Evolutionary conservation across 345 rosid species (phyloP), one percentile per base, ranked within the genome.

Genomic region (Ceriops decandra): DNA sequence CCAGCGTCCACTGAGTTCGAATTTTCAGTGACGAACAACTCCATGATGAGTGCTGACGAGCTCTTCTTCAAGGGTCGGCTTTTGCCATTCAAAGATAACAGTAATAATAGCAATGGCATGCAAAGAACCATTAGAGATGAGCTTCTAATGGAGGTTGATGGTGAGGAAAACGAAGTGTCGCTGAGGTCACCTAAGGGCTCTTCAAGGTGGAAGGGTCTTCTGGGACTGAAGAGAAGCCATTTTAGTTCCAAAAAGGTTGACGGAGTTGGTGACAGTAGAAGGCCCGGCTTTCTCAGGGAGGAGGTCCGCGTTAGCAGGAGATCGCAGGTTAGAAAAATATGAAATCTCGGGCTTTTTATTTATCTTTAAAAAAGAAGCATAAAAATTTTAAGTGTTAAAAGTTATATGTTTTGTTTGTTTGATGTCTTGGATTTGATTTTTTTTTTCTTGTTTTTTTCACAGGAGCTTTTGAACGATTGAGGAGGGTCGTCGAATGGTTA

Each of bases 41-140:
- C 91, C 60, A 93, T 89, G 97, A 89, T 93, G 96, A 89, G 90
- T 56, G 97, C 98, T 19, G 98, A 93, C 66, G 98, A 93, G 83
- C 96, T 93, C 53, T 91, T 93, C 80, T 88, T 62, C 68, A 93
- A 93, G 71, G 98, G 98, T 52, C 88, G 85, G 85, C 82, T 93
- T 27, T 70, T 93, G 76, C 98, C 98, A 5, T 90, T 81, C 68
- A 93, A 86, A 75, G 86, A 88, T 22, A 75, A 69, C 28, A 52
- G 66, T 20, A 62, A 67, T 38, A 31, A 35, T 63, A 72, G 66
- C 64, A 87, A 70, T 69, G 86, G 81, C 75, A 82, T 77, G 74
- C 96, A 87, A 68, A 83, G 89, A 78, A 93, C 97, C 42, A 67
- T 93, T 61, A 91, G 96, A 72, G 97, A 93, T 60, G 96, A 93